Percentiles rank a stretch among this genome's conserved stretches.
phyloP scores from a whole-genome alignment of 2,329 filamentous ascomycete species.

The Pseudogymnoascus sp. region DNA sequence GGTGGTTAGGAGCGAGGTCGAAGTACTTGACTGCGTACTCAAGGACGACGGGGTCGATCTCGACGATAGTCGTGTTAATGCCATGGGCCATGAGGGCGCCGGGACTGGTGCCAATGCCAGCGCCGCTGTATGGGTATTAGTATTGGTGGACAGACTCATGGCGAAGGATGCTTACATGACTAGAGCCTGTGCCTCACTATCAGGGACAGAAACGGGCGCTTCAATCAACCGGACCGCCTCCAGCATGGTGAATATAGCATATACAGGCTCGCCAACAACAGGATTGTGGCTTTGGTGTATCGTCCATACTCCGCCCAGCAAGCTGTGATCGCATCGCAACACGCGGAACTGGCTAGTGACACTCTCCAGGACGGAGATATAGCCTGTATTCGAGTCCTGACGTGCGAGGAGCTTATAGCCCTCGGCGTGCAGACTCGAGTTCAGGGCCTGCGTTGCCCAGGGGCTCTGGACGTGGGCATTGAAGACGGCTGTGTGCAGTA shows the following conservation, averaged over 20 bases:
- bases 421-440: constrained; percentile 55
- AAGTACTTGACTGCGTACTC: constrained; percentile 81
- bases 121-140: constrained; percentile 49
- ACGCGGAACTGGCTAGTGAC: constrained; percentile 63
- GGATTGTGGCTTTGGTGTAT: constrained; percentile 42
- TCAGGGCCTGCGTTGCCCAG: constrained; percentile 54
- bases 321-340: constrained; percentile 87
- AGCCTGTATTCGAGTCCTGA: constrained; percentile 80
- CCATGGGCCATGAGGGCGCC: constrained; percentile 80
- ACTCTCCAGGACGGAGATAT: constrained; percentile 84
- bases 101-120: constrained; percentile 88
- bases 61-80: constrained; percentile 87
- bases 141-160: constrained; percentile 10
- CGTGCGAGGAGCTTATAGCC: constrained; percentile 75
- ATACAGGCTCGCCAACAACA: constrained; percentile 73
- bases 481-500: constrained; percentile 62
- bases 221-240: constrained; percentile 83
- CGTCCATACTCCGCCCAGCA: constrained; percentile 92
- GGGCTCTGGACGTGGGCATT: constrained; percentile 68
- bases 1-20: constrained; percentile 67
- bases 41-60: constrained; percentile 87
- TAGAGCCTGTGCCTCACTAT: constrained; percentile 68
- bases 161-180: constrained; percentile 59
- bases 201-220: constrained; percentile 43
- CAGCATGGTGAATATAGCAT: constrained; percentile 91